Evolutionary conservation across 441 rosid species (phyloP).

Genomic region (Euphorbia corollata): DNA sequence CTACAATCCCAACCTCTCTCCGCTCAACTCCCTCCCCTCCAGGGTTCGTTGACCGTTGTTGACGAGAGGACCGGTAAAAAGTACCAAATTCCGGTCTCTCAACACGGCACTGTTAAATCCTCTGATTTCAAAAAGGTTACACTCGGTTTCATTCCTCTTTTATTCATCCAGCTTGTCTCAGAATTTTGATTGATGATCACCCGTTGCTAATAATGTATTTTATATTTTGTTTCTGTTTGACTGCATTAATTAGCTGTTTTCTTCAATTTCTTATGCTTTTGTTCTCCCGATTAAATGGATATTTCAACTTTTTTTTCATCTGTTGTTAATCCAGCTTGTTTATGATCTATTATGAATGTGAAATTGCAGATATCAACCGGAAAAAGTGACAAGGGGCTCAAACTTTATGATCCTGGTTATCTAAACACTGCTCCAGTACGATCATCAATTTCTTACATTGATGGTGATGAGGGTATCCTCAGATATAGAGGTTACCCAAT

Average conservation of each 20-base stretch:
- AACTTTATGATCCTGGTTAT: constrained; percentile 86
- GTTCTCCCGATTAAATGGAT: background rate
- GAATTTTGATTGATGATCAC: background rate
- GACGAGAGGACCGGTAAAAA: constrained; percentile 75
- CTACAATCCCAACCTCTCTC: constrained; percentile 49
- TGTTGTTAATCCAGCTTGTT: background rate
- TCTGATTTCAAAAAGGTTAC: constrained; percentile 78
- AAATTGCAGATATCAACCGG: constrained; percentile 60
- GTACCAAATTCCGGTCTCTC: constrained; percentile 54
- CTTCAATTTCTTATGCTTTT: background rate
- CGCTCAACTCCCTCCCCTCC: constrained; percentile 44
- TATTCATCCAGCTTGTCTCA: background rate
- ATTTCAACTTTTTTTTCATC: background rate
- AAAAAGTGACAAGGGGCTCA: constrained; percentile 70
- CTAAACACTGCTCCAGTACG: constrained; percentile 87
- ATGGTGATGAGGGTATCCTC: constrained; percentile 84
- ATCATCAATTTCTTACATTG: constrained; percentile 71
- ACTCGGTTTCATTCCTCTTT: background rate
- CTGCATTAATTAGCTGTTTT: background rate
- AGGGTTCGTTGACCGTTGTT: constrained; percentile 49
- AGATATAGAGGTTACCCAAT: constrained; percentile 79
- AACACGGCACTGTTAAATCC: constrained; percentile 64
- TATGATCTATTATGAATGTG: background rate
- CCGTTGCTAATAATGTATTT: background rate
- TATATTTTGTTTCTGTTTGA: background rate